Percentiles rank a stretch among this genome's conserved stretches.
phyloP scores from a whole-genome alignment of 805 yeast genomes.

The Saccharomycopsis sp. region DNA sequence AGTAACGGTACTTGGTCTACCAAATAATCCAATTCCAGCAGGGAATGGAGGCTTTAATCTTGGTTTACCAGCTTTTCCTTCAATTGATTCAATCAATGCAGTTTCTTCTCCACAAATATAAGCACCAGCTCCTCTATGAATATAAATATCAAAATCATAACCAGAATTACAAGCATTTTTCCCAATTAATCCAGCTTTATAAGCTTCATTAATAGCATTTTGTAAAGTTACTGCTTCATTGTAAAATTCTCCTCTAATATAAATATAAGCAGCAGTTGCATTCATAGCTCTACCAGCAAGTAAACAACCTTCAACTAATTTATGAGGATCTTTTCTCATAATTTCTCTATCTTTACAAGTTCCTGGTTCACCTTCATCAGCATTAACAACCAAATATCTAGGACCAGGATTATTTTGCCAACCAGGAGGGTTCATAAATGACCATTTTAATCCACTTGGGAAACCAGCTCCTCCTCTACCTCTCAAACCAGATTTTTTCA shows the following conservation, averaged over 20 bases:
- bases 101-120: slow-evolving; percentile 92
- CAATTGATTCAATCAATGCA: slow-evolving; percentile 77
- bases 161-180: slow-evolving; percentile 84
- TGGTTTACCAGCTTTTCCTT: slow-evolving; percentile 91
- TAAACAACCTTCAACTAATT: slow-evolving; percentile 84
- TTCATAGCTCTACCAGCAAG: slow-evolving; percentile 88
- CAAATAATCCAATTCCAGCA: slow-evolving; percentile 85
- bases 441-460: slow-evolving; percentile 87
- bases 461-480: slow-evolving; percentile 95
- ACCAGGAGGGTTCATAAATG: slow-evolving; percentile 91
- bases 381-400: slow-evolving; percentile 78
- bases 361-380: slow-evolving; percentile 94
- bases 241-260: slow-evolving; percentile 85
- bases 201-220: slow-evolving; percentile 80
- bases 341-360: slow-evolving; percentile 90
- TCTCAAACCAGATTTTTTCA: slow-evolving; percentile 74
- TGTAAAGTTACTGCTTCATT: slow-evolving; percentile 69
- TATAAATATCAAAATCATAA: slow-evolving; percentile 69
- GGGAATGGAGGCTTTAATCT: slow-evolving; percentile 93
- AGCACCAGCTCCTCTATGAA: slow-evolving; percentile 92
- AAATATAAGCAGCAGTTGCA: slow-evolving; percentile 82
- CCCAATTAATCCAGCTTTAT: slow-evolving; percentile 69
- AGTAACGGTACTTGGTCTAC: slow-evolving; percentile 85
- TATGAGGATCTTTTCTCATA: slow-evolving; percentile 85
- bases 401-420: slow-evolving; percentile 92